Percentiles rank a stretch among this genome's conserved stretches.
Evolutionary conservation across 1,284 basidiomycete species (phyloP).

Genomic region (Volvariella volvacea): DNA sequence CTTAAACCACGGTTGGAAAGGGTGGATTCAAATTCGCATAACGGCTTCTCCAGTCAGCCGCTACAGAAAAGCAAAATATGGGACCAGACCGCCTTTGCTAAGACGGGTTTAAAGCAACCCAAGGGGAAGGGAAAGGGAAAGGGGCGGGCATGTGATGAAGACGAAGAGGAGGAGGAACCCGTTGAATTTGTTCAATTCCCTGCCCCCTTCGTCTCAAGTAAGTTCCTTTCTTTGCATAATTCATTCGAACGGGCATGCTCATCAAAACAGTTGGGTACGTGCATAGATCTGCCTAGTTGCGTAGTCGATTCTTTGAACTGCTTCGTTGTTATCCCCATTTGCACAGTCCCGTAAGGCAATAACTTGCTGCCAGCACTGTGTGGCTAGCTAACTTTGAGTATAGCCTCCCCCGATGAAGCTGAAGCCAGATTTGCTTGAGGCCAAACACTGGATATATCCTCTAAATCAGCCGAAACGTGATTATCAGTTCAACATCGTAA

Average conservation of each 20-base stretch:
- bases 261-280: conserved; percentile 40
- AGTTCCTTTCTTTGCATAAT: conserved; percentile 24
- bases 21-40: conserved; percentile 35
- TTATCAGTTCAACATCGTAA: conserved; percentile 95
- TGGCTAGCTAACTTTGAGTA: neutral
- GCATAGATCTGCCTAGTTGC: no score
- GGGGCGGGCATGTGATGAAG: conserved; percentile 34
- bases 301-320: no score
- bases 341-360: no score
- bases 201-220: conserved; percentile 59
- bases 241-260: neutral
- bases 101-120: conserved; percentile 52
- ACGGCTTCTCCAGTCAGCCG: conserved; percentile 41
- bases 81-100: conserved; percentile 82
- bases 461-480: conserved; percentile 84
- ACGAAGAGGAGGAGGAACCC: conserved; percentile 41
- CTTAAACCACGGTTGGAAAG: conserved; percentile 29
- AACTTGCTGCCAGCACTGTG: no score
- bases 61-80: conserved; percentile 70
- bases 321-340: no score
- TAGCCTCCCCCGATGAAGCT: conserved; percentile 77
- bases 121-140: conserved; percentile 47
- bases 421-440: conserved; percentile 68
- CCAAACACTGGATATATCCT: conserved; percentile 89
- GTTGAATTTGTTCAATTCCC: conserved; percentile 83